phyloP scores from a whole-genome alignment of 495 filamentous ascomycete species.

The Penicillium flavigenum region DNA sequence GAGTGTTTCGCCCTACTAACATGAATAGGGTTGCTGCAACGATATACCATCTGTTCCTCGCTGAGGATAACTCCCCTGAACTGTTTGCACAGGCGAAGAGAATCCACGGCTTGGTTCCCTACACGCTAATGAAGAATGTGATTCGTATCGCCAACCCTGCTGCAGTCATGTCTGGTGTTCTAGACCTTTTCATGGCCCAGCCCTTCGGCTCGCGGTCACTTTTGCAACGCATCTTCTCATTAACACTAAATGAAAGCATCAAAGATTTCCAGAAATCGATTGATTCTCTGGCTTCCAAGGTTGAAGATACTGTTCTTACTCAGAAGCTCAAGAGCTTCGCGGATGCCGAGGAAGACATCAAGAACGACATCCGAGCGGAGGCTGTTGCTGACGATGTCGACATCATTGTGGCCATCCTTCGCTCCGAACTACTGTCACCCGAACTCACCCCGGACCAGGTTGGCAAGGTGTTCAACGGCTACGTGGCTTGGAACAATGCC shows the following conservation, averaged over 20 bases:
- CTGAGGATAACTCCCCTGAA: conserved; percentile 96
- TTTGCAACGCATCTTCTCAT: conserved; percentile 87
- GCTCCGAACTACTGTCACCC: conserved; percentile 68
- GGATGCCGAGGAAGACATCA: conserved; percentile 68
- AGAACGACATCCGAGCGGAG: conserved; percentile 70
- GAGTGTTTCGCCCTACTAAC: conserved; percentile 16
- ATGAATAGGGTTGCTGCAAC: conserved; percentile 74
- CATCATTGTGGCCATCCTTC: conserved; percentile 77
- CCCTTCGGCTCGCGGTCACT: conserved; percentile 88
- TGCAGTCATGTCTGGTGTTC: conserved; percentile 86
- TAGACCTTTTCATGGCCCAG: conserved; percentile 94
- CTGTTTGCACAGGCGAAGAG: conserved; percentile 89
- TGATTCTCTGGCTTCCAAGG: conserved; percentile 67
- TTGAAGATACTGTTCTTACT: conserved; percentile 76
- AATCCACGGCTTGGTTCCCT: conserved; percentile 92
- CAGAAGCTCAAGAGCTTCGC: conserved; percentile 78
- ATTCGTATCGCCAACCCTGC: conserved; percentile 96
- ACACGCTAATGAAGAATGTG: conserved; percentile 90
- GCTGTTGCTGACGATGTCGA: conserved; percentile 70
- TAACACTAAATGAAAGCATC: conserved; percentile 91
- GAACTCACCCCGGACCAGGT: conserved; percentile 71
- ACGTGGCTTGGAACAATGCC: conserved; percentile 93
- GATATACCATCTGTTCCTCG: conserved; percentile 94
- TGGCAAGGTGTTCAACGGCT: conserved; percentile 84
- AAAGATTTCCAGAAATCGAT: conserved; percentile 79